Evolutionary conservation across 805 yeast genomes (phyloP).

Genomic region (Ogataea philodendri): DNA sequence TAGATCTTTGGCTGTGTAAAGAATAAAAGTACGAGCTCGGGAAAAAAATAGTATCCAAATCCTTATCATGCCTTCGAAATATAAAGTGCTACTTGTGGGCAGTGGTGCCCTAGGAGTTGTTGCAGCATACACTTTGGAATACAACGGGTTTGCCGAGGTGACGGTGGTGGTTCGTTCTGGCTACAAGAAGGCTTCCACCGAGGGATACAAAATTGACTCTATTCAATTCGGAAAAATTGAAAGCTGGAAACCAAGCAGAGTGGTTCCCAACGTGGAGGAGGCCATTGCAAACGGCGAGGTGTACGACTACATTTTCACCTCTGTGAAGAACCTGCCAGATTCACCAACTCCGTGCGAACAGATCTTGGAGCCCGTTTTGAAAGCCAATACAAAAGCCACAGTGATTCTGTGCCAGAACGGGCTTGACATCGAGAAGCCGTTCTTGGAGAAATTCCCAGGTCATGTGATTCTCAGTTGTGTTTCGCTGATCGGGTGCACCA

Average conservation of each 20-base stretch:
- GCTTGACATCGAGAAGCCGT: constrained; percentile 38
- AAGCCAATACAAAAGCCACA: constrained; percentile 25
- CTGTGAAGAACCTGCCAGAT: constrained; percentile 65
- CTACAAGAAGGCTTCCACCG: constrained; percentile 46
- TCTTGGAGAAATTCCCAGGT: constrained; percentile 34
- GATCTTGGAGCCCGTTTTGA: constrained; percentile 39
- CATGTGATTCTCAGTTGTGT: constrained; percentile 38
- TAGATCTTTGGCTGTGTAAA: constrained; percentile 6
- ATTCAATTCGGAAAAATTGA: constrained; percentile 54
- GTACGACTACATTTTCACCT: constrained; percentile 56
- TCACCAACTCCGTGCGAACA: constrained; percentile 40
- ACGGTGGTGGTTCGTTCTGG: constrained; percentile 64
- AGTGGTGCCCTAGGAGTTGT: constrained; percentile 84
- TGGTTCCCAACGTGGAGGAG: constrained; percentile 41
- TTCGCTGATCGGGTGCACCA: constrained; percentile 34
- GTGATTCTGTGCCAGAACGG: constrained; percentile 41
- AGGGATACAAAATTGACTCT: constrained; percentile 60
- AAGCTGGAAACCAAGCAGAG: constrained; percentile 54
- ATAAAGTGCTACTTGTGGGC: constrained; percentile 63
- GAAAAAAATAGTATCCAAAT: too few relatives aligned
- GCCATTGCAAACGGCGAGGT: constrained; percentile 38
- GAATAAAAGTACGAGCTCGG: neutral
- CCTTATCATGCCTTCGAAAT: too few relatives aligned
- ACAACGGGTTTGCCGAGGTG: constrained; percentile 45
- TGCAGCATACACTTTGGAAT: constrained; percentile 61